Evolutionary conservation across 352 stramenopile species (phyloP).

Genomic region (Phytophthora pluvialis): DNA sequence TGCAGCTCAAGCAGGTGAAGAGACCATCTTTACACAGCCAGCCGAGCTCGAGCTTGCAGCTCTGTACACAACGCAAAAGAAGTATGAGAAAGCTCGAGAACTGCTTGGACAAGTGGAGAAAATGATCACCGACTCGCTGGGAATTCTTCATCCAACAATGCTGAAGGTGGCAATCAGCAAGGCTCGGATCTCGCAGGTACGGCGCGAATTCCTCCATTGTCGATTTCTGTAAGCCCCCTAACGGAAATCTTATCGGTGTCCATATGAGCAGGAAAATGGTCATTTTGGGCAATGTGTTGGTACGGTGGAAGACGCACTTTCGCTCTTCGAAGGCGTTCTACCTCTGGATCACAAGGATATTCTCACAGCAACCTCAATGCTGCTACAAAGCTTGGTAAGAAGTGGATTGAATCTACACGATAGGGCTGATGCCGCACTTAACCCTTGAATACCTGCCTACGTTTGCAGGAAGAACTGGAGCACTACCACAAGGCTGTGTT

Average conservation of each 20-base stretch:
- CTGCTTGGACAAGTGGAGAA: conserved; percentile 41
- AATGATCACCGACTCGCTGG: conserved; percentile 44
- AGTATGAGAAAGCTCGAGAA: conserved; percentile 51
- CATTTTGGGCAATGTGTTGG: conserved; percentile 27
- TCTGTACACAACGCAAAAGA: conserved; percentile 68
- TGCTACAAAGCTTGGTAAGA: conserved; percentile 55
- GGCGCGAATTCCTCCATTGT: neutral
- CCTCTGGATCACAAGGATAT: conserved; percentile 55
- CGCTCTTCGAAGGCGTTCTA: conserved; percentile 46
- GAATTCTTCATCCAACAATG: conserved; percentile 57
- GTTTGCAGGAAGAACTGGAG: conserved; percentile 15
- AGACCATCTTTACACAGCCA: conserved; percentile 49
- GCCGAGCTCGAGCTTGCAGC: conserved; percentile 58
- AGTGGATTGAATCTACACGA: neutral
- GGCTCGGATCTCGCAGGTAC: conserved; percentile 42
- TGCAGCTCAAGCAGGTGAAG: conserved; percentile 44
- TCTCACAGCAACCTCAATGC: conserved; percentile 40
- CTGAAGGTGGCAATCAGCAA: conserved; percentile 61
- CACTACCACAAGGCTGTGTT: conserved; percentile 36
- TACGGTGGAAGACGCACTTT: conserved; percentile 36
- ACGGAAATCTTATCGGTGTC: neutral
- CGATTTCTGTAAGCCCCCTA: neutral
- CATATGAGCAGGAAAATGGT: conserved; percentile 37
- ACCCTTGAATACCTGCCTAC: neutral
- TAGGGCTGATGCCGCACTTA: neutral